A percentile compares a stretch with the other conserved stretches of the same genome.
Evolutionary conservation across 805 yeast genomes (phyloP).

Genomic region (Spencermartinsiella europaea): DNA sequence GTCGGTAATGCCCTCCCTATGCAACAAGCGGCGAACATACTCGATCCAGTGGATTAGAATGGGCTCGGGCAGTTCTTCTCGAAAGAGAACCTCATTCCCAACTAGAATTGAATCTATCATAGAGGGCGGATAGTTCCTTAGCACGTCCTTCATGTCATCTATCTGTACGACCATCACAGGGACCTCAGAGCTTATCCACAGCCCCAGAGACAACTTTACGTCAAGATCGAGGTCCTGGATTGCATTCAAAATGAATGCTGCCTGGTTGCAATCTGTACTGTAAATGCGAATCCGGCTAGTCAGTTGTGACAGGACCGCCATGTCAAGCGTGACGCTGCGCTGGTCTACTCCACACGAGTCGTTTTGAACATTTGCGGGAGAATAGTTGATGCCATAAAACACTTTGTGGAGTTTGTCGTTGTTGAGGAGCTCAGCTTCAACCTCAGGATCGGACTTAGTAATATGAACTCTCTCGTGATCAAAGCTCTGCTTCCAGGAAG

Average conservation of each 20-base stretch:
- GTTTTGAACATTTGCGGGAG: slow-evolving; percentile 48
- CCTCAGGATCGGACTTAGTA: slow-evolving; percentile 25
- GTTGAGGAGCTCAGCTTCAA: slow-evolving; percentile 35
- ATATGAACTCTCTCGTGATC: too few species aligned
- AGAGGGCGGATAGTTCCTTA: slow-evolving; percentile 41
- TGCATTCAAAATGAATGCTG: too few species aligned
- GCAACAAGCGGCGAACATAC: slow-evolving; percentile 37
- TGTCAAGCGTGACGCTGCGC: slow-evolving; percentile 49
- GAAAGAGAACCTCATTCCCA: slow-evolving; percentile 59
- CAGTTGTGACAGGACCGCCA: slow-evolving; percentile 51
- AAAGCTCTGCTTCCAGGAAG: too few species aligned
- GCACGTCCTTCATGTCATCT: slow-evolving; percentile 37
- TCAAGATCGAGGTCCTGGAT: too few species aligned
- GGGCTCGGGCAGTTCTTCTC: slow-evolving; percentile 41
- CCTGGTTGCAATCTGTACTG: slow-evolving; percentile 58
- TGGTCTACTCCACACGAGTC: slow-evolving; percentile 49
- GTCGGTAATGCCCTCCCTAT: slow-evolving; percentile 30
- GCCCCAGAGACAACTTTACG: too few species aligned
- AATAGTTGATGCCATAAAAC: slow-evolving; percentile 56
- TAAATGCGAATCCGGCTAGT: slow-evolving; percentile 54
- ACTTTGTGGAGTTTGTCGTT: slow-evolving; percentile 32
- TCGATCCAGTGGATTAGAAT: slow-evolving; percentile 39
- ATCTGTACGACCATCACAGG: slow-evolving; percentile 48
- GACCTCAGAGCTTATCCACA: slow-evolving; percentile 51
- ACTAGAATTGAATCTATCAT: slow-evolving; percentile 49